Evolutionary conservation across 2,329 filamentous ascomycete species (phyloP).

Genomic region (Aspergillus novofumigatus): DNA sequence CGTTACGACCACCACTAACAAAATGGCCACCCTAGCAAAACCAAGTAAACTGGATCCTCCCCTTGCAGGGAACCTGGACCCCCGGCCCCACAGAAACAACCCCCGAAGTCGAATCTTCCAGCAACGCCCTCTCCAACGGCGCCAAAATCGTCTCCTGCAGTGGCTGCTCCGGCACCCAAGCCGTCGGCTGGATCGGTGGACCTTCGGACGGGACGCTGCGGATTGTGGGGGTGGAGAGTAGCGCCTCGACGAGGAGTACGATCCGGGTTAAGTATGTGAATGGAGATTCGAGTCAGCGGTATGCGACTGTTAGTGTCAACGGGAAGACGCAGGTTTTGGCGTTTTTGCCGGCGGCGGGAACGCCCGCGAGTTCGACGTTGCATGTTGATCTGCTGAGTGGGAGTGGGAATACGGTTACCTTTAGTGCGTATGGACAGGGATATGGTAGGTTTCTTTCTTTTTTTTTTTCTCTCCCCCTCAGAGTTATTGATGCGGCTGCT

Average conservation of each 20-base stretch:
- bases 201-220: constrained; percentile 44
- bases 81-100: neutral
- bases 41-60: constrained; percentile 4
- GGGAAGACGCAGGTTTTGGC: constrained; percentile 49
- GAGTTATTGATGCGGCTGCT: neutral
- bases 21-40: neutral
- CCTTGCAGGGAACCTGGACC: constrained; percentile 7
- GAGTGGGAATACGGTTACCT: neutral
- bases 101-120: constrained; percentile 2
- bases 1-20: neutral
- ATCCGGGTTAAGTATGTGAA: constrained; percentile 55
- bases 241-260: constrained; percentile 45
- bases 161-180: constrained; percentile 47
- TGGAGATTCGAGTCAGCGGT: constrained; percentile 50
- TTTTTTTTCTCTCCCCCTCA: too few species aligned
- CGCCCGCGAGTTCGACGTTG: neutral
- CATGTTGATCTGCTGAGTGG: neutral
- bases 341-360: constrained; percentile 48
- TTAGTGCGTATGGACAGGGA: neutral
- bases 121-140: constrained; percentile 38
- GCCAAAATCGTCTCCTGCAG: constrained; percentile 48
- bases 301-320: constrained; percentile 55
- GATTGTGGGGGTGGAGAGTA: constrained; percentile 46
- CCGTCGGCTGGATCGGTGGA: constrained; percentile 56
- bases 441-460: constrained; percentile 1